phyloP scores from a whole-genome alignment of 2,329 filamentous ascomycete genomes.

The Fusarium nodosum region DNA sequence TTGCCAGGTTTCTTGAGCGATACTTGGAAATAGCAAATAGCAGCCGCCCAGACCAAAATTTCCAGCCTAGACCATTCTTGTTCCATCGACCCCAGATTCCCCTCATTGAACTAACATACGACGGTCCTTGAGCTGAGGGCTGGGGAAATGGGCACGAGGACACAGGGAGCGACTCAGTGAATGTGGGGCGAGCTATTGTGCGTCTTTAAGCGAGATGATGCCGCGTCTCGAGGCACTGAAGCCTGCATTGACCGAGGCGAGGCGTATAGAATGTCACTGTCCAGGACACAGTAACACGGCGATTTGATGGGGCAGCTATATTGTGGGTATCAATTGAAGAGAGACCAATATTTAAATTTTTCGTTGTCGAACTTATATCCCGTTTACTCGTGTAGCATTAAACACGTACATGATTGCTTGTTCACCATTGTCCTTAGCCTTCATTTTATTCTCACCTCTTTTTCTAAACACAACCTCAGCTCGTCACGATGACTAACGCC shows the following conservation, averaged over 20 bases:
- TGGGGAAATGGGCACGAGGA: background rate
- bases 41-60: background rate
- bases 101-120: background rate
- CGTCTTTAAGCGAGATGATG: background rate
- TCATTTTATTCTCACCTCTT: background rate
- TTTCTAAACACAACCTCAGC: accelerated
- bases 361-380: background rate
- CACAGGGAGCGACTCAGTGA: background rate
- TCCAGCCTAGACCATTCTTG: background rate
- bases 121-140: background rate
- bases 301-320: background rate
- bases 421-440: background rate
- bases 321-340: background rate
- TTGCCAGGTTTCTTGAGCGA: background rate
- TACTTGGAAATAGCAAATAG: background rate
- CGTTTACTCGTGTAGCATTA: background rate
- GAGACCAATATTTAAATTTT: background rate
- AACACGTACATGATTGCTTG: background rate
- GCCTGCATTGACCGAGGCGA: background rate
- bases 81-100: background rate
- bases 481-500: background rate
- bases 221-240: background rate
- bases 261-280: background rate
- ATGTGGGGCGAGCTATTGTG: background rate
- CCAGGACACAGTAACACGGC: background rate